Evolutionary conservation across 2,329 filamentous ascomycete species (phyloP).

Genomic region (Cyphellophora attinorum): DNA sequence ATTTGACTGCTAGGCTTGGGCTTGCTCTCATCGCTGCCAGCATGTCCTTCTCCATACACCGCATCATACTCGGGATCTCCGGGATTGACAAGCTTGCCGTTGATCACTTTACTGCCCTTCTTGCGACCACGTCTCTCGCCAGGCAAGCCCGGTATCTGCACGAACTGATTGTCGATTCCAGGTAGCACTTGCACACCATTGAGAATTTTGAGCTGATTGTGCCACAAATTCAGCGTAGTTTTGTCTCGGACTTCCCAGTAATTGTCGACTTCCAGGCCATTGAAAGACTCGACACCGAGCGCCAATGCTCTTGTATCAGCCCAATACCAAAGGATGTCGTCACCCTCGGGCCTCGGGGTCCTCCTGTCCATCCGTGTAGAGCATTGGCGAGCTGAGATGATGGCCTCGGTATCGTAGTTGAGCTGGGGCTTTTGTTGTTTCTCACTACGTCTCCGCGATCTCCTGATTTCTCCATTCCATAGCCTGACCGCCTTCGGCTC

Average conservation of each 20-base stretch:
- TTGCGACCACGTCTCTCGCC: slow-evolving; percentile 10
- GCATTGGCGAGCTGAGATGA: slow-evolving; percentile 38
- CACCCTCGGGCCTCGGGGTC: slow-evolving; percentile 27
- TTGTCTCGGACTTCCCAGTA: slow-evolving; percentile 36
- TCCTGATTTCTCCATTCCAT: slow-evolving; percentile 23
- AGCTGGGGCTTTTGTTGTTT: slow-evolving; percentile 20
- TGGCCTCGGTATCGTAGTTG: slow-evolving; percentile 35
- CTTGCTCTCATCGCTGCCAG: slow-evolving; percentile 5
- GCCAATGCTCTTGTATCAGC: slow-evolving; percentile 47
- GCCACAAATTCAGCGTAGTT: slow-evolving; percentile 28
- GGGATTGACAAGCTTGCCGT: slow-evolving; percentile 14
- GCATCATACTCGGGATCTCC: slow-evolving; percentile 9
- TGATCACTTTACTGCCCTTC: slow-evolving; percentile 14
- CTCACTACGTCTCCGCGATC: slow-evolving; percentile 22
- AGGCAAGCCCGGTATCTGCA: not conserved
- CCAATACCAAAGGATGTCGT: slow-evolving; percentile 42
- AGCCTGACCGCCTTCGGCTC: slow-evolving; percentile 38
- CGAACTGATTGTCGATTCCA: not conserved
- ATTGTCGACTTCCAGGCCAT: slow-evolving; percentile 41
- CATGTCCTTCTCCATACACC: slow-evolving; percentile 1
- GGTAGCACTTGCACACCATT: slow-evolving; percentile 22
- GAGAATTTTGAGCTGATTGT: slow-evolving; percentile 35
- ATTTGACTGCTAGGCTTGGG: slow-evolving; percentile 14
- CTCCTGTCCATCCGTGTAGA: slow-evolving; percentile 38
- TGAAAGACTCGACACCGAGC: slow-evolving; percentile 45